Evolutionary conservation across 2,329 filamentous ascomycete genomes (phyloP), one percentile per base, ranked within the genome.

Genomic region (Trichoderma endophyticum): DNA sequence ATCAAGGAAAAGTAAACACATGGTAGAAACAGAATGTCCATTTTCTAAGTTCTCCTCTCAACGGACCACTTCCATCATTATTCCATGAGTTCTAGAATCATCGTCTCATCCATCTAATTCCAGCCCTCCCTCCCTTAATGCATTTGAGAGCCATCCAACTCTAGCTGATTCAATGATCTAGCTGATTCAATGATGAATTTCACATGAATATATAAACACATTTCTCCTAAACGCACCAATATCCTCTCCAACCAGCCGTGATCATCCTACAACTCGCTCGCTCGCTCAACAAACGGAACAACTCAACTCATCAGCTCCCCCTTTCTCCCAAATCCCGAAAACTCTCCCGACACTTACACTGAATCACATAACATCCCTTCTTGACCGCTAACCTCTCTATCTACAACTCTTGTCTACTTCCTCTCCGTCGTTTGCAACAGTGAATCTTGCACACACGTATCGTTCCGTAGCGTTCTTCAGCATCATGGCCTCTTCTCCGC

Each of bases 311-410:
- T 34, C 21, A 15, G 9, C 39, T 8, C 54, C 60, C 2, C 1
- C 14, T 4, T 18, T 7, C 7, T 34, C 57, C 26, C 32, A 24
- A 61, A 32, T 24, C 56, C 15, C n/a, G 28, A 61, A 14, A 71
- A 3, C 11, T 30, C 30, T 32, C 56, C 30, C 7, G 34, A 26
- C 63, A 36, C 32, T 12, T 51, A 56, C 70, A 59, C 32, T 72
- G 70, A 72, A 72, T 72, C 71, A 71, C 65, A 36, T 64, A 71
- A 18, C 54, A 21, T 62, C 61, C 18, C 14, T 24, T 48, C 51
- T 59, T 70, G 64, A 71, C 70, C 70, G 70, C 70, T 54, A 28
- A 21, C 28, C 6, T 43, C 18, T 28, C 51, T 5, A 32, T 18
- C 43, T 28, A 24, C 11, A 15, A 61, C n/a, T 18, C 60, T n/a